Conservation (phyloP, 2,329 filamentous ascomycete species). For the Colletotrichum sublineola region DNA sequence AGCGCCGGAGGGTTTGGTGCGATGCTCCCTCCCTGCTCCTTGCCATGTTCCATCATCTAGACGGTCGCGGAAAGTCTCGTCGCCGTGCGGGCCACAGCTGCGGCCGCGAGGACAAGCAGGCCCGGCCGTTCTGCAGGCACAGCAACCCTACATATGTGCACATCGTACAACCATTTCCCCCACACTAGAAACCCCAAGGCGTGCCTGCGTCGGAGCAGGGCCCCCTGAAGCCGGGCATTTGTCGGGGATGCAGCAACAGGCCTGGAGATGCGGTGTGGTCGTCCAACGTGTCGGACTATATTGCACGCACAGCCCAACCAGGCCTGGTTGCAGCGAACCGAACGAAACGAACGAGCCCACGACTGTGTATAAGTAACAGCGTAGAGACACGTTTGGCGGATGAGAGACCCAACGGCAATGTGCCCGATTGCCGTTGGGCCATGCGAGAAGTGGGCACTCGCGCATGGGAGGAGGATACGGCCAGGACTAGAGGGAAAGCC, state of each 20-base stretch:
- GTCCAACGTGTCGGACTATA: not conserved
- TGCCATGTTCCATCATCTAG: slow-evolving; percentile 18
- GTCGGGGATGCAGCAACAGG: slow-evolving; percentile 9
- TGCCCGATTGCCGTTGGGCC: not conserved
- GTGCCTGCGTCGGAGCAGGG: slow-evolving; percentile 13
- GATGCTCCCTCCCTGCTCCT: slow-evolving; percentile 23
- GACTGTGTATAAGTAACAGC: not conserved
- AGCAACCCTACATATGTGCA: not conserved
- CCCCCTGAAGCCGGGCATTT: slow-evolving; percentile 20
- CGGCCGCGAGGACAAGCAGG: slow-evolving; percentile 20
- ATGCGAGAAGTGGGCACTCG: slow-evolving; percentile 4
- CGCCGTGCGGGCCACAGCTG: slow-evolving; percentile 28
- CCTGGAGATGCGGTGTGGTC: slow-evolving; percentile 27
- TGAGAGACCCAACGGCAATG: not conserved
- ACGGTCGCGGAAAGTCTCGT: slow-evolving; percentile 26
- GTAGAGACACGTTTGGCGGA: not conserved
- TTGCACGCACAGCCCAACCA: not conserved
- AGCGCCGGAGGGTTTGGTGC: not conserved
- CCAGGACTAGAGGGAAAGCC: slow-evolving; percentile 14
- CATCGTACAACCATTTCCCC: slow-evolving; percentile 19
- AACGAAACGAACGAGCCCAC: not conserved
- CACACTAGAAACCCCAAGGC: slow-evolving; percentile 10
- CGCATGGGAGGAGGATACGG: slow-evolving; percentile 3
- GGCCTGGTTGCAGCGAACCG: not conserved
- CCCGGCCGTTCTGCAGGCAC: slow-evolving; percentile 32